Percentiles rank a stretch among this genome's conserved stretches.
These are phyloP conservation scores for Penicillium lagena DNA, from an alignment of 495 filamentous ascomycete species.

Conservation along the genomic window DNA sequence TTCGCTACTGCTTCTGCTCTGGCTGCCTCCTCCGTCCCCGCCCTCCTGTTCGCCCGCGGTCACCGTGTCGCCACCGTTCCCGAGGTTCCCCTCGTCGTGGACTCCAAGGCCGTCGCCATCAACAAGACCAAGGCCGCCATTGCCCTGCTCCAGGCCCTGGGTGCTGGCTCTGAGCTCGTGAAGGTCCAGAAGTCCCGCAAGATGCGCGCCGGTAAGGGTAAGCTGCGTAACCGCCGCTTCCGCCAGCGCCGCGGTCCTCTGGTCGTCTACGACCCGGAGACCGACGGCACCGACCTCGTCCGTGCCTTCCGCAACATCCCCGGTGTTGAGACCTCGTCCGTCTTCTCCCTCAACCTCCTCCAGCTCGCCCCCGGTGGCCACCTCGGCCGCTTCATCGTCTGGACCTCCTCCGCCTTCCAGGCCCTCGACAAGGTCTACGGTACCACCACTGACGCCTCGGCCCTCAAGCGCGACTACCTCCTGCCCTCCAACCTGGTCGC, in stretches of 20 bases:
- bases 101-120: slow-evolving; percentile 71
- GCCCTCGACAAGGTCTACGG: slow-evolving; percentile 96
- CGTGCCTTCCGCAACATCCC: slow-evolving; percentile 96
- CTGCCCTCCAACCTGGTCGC: slow-evolving; percentile 81
- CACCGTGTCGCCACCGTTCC: slow-evolving; percentile 89
- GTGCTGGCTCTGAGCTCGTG: slow-evolving; percentile 81
- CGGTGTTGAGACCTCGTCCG: slow-evolving; percentile 93
- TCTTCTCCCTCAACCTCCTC: slow-evolving; percentile 94
- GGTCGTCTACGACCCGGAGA: slow-evolving; percentile 89
- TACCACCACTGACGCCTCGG: slow-evolving; percentile 72
- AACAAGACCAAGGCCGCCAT: slow-evolving; percentile 87
- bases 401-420: slow-evolving; percentile 94
- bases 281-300: slow-evolving; percentile 86
- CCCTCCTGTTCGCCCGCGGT: slow-evolving; percentile 92
- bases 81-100: slow-evolving; percentile 94
- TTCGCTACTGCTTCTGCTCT: slow-evolving; percentile 96
- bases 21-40: slow-evolving; percentile 88
- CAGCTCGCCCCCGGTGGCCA: slow-evolving; percentile 98
- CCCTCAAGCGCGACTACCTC: slow-evolving; percentile 97
- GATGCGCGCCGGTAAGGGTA: slow-evolving; percentile 95
- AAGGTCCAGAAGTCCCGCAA: slow-evolving; percentile 94
- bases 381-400: slow-evolving; percentile 97
- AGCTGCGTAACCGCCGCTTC: slow-evolving; percentile 89
- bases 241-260: slow-evolving; percentile 95
- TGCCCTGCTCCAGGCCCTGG: slow-evolving; percentile 78